Conservation (phyloP, 768 basidiomycete genomes). For the Multifurca ochricompacta region DNA sequence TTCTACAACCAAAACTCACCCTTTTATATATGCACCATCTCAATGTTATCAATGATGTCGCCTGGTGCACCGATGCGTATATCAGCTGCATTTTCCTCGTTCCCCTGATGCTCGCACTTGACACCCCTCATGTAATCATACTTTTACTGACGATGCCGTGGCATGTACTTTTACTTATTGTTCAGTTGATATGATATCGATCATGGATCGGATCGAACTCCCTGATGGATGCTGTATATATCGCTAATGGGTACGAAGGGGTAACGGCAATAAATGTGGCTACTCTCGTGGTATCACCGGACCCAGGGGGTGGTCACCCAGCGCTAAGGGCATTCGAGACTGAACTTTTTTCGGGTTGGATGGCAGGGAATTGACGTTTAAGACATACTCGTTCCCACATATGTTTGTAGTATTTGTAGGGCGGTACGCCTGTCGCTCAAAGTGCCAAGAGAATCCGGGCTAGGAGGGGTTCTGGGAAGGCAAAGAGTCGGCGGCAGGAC, state of each 20-base stretch:
- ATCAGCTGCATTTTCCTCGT: not conserved
- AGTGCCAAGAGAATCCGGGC: too few species aligned
- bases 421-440: too few species aligned
- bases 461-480: too few species aligned
- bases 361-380: not conserved
- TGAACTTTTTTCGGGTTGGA: not conserved
- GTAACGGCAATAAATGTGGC: not conserved
- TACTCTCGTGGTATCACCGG: not conserved
- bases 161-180: conserved; percentile 9
- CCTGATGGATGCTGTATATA: not conserved
- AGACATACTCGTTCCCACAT: too few species aligned
- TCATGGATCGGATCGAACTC: not conserved
- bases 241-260: not conserved
- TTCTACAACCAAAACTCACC: not conserved
- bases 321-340: not conserved
- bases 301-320: not conserved
- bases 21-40: conserved; percentile 4
- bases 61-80: not conserved
- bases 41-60: not conserved
- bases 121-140: not conserved
- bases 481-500: too few species aligned
- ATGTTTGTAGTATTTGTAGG: too few species aligned
- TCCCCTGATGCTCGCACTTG: not conserved
- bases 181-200: conserved; percentile 1
- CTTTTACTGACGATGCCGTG: not conserved